These are phyloP conservation scores for Camillea tinctor DNA, from an alignment of 2,329 filamentous ascomycete species.

Conservation along the genomic window DNA sequence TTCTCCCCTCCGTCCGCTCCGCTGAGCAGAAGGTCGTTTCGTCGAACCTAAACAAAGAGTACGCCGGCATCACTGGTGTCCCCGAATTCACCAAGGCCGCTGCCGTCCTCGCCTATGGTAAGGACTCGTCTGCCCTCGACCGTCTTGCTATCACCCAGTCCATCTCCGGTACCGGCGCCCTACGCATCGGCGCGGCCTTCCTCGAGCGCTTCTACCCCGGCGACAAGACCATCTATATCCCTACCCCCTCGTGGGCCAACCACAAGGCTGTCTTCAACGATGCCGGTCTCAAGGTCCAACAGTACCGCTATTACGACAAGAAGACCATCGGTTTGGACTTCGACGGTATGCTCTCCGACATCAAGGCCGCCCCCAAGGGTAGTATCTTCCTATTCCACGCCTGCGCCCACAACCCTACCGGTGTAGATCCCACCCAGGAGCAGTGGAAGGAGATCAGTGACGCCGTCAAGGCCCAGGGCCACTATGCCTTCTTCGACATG, in stretches of 20 bases:
- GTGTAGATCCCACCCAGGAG: constrained; percentile 85
- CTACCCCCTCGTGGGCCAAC: constrained; percentile 96
- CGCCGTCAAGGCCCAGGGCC: constrained; percentile 79
- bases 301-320: constrained; percentile 99
- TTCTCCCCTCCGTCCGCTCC: constrained; percentile 86
- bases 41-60: constrained; percentile 87
- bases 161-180: constrained; percentile 95
- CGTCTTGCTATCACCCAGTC: constrained; percentile 92
- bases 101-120: constrained; percentile 85
- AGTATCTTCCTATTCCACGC: constrained; percentile 94
- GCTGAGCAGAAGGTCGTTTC: constrained; percentile 86
- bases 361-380: constrained; percentile 82
- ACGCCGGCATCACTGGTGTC: constrained; percentile 94
- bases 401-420: constrained; percentile 97
- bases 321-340: constrained; percentile 98
- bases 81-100: constrained; percentile 92
- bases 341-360: constrained; percentile 84
- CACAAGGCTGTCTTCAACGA: constrained; percentile 96
- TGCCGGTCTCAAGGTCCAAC: constrained; percentile 84
- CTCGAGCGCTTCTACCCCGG: constrained; percentile 86
- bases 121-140: constrained; percentile 71
- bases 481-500: constrained; percentile 99
- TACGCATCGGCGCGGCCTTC: constrained; percentile 93
- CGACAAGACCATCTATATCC: constrained; percentile 95
- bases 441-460: constrained; percentile 92